phyloP scores from a whole-genome alignment of 805 yeast genomes.

The Pichia occidentalis region DNA sequence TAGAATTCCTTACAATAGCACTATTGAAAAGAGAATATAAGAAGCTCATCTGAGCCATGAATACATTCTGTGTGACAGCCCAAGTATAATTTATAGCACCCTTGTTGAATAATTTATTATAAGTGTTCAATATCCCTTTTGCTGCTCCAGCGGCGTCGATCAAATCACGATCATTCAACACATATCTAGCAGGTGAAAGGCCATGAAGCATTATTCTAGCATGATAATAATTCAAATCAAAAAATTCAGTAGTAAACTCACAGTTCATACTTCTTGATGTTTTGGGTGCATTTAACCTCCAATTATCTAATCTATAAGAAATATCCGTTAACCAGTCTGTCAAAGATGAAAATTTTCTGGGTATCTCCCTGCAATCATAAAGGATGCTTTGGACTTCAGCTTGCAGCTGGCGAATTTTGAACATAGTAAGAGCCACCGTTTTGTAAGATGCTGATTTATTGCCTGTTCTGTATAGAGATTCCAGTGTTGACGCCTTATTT shows the following conservation, averaged over 20 bases:
- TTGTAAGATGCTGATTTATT: constrained; percentile 50
- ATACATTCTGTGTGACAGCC: constrained; percentile 86
- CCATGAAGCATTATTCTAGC: constrained; percentile 69
- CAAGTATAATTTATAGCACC: constrained; percentile 76
- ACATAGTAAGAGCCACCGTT: constrained; percentile 57
- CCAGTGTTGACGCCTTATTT: constrained; percentile 8
- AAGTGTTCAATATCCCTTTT: constrained; percentile 57
- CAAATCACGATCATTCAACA: constrained; percentile 48
- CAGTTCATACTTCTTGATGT: constrained; percentile 59
- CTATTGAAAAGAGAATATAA: constrained; percentile 71
- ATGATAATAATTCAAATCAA: constrained; percentile 71
- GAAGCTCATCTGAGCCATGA: constrained; percentile 84
- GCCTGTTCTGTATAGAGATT: not conserved
- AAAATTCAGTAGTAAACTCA: constrained; percentile 63
- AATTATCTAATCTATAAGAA: constrained; percentile 44
- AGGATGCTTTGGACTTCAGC: constrained; percentile 67
- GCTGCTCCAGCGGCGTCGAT: constrained; percentile 55
- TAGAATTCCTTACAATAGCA: constrained; percentile 40
- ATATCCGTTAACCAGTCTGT: constrained; percentile 60
- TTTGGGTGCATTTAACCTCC: constrained; percentile 57
- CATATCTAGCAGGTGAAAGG: constrained; percentile 61
- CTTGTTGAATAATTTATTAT: constrained; percentile 48
- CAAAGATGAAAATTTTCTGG: constrained; percentile 49
- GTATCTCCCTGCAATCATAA: constrained; percentile 67
- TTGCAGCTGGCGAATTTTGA: constrained; percentile 66